Percentiles rank a stretch among this genome's conserved stretches.
These are phyloP conservation scores for Stygiomarasmius scandens DNA, from an alignment of 1,284 basidiomycete species.

Conservation along the genomic window DNA sequence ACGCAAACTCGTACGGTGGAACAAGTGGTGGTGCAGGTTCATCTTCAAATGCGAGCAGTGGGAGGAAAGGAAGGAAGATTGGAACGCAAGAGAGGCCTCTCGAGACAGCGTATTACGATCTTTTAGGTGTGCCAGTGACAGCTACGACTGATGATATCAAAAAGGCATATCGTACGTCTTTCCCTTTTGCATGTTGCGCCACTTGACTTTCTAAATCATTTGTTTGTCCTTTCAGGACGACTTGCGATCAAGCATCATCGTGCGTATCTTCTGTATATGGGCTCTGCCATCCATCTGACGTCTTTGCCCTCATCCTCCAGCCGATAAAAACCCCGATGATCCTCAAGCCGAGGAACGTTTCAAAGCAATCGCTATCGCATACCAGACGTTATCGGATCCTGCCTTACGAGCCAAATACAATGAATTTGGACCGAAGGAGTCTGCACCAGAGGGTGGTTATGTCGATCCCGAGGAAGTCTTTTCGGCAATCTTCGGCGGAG, in stretches of 20 bases:
- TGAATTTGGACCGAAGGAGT: conserved; percentile 84
- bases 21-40: conserved; percentile 23
- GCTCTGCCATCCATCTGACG: neutral
- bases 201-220: neutral
- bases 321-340: conserved; percentile 94
- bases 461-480: conserved; percentile 85
- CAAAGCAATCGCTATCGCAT: conserved; percentile 88
- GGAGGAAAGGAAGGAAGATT: conserved; percentile 63
- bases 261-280: neutral
- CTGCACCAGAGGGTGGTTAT: conserved; percentile 75
- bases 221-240: conserved; percentile 56
- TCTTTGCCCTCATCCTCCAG: neutral
- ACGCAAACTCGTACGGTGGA: conserved; percentile 19
- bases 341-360: conserved; percentile 89
- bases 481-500: conserved; percentile 90
- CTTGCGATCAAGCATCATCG: conserved; percentile 91
- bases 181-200: conserved; percentile 2
- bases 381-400: conserved; percentile 88
- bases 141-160: conserved; percentile 89
- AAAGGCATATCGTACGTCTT: conserved; percentile 84
- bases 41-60: conserved; percentile 21
- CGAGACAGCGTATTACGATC: conserved; percentile 89
- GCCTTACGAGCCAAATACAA: conserved; percentile 90
- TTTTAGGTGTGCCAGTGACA: conserved; percentile 74
- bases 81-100: conserved; percentile 89